Conservation (phyloP, 78 protist species). For the Pirum gemmata region DNA sequence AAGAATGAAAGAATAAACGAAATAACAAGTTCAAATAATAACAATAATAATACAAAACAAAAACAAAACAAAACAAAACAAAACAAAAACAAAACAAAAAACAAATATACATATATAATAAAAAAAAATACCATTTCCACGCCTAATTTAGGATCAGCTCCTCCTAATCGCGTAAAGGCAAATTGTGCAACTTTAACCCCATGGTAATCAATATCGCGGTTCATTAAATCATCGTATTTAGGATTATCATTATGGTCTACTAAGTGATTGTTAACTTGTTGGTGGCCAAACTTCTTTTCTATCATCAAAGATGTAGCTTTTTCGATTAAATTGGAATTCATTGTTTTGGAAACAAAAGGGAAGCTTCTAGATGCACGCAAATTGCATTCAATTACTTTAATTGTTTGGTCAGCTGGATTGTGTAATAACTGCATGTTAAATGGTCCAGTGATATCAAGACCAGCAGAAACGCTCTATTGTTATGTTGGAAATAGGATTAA, state of each 20-base stretch:
- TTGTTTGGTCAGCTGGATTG: constrained; percentile 32
- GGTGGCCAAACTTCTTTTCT: no score
- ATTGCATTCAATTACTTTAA: constrained; percentile 90
- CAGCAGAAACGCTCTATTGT: constrained; percentile 69
- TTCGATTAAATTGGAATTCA: constrained; percentile 70
- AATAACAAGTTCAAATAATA: no score
- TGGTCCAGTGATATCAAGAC: constrained; percentile 84
- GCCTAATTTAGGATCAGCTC: constrained; percentile 91
- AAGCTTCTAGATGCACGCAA: constrained; percentile 85
- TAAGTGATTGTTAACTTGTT: not conserved
- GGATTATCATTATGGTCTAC: not conserved
- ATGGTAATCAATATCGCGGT: constrained; percentile 1
- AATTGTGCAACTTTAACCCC: constrained; percentile 78
- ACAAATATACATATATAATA: no score
- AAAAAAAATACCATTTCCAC: constrained; percentile 87
- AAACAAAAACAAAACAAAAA: no score
- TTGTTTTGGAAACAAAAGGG: constrained; percentile 86
- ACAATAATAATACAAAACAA: no score
- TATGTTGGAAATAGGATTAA: not conserved
- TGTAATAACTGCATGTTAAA: constrained; percentile 94
- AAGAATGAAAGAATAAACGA: no score
- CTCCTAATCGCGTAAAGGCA: constrained; percentile 86
- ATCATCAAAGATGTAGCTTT: constrained; percentile 73
- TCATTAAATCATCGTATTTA: constrained; percentile 19
- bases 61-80: no score